Evolutionary conservation across 768 basidiomycete genomes (phyloP).

Genomic region (Mrakia gelida): DNA sequence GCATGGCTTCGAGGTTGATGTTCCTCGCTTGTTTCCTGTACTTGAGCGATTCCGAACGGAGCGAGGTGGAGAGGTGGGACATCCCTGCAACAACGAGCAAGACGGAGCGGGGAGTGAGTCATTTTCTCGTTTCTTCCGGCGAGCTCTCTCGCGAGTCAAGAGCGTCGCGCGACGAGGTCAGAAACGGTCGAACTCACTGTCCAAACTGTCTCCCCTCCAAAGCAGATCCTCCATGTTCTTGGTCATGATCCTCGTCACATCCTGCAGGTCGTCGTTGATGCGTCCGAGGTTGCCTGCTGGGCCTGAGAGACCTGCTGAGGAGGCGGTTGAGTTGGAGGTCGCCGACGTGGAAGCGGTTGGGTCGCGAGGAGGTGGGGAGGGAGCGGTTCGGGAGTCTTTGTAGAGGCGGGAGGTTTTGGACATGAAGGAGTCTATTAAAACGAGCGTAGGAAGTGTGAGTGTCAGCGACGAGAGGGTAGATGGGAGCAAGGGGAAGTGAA

Average conservation of each 20-base stretch:
- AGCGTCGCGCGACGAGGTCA: background rate
- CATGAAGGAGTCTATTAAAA: constrained; percentile 87
- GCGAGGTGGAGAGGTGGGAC: constrained; percentile 90
- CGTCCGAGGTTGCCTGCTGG: constrained; percentile 65
- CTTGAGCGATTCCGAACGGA: constrained; percentile 94
- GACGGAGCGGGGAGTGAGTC: too few relatives aligned
- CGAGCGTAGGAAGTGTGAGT: background rate
- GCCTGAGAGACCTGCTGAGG: constrained; percentile 26
- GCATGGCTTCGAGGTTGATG: constrained; percentile 87
- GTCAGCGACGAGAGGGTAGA: too few relatives aligned
- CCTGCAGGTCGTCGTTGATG: constrained; percentile 92
- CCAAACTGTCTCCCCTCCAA: constrained; percentile 96
- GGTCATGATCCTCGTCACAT: constrained; percentile 98
- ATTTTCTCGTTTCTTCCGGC: too few relatives aligned
- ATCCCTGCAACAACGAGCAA: constrained; percentile 59
- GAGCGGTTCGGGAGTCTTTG: constrained; percentile 75
- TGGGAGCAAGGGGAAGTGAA: background rate
- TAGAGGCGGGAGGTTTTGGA: constrained; percentile 94
- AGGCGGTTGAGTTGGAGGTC: background rate
- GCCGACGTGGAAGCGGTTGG: constrained; percentile 6
- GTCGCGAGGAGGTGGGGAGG: background rate
- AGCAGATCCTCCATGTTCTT: constrained; percentile 99
- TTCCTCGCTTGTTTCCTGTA: constrained; percentile 93
- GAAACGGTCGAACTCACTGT: constrained; percentile 57
- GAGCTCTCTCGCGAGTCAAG: background rate